phyloP scores from a whole-genome alignment of 371 early-diverging fungal species.

The Conidiobolus coronatus region DNA sequence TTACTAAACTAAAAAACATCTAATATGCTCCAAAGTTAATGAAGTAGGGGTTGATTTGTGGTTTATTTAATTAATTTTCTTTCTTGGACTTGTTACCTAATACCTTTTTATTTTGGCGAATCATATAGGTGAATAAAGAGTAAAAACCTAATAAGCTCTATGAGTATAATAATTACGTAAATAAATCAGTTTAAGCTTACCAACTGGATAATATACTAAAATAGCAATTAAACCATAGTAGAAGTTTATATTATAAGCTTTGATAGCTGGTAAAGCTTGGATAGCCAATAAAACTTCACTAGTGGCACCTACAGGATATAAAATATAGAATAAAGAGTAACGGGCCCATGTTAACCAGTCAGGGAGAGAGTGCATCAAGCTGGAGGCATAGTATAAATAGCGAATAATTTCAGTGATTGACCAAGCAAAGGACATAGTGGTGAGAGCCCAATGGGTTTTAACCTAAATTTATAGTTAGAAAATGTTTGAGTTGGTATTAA shows the following conservation, averaged over 20 bases:
- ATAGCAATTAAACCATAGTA: constrained; percentile 28
- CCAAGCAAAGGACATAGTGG: constrained; percentile 83
- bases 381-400: constrained; percentile 61
- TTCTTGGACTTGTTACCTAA: constrained; percentile 14
- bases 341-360: constrained; percentile 11
- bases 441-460: constrained; percentile 32
- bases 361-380: constrained; percentile 3
- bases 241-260: constrained; percentile 18
- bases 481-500: not conserved
- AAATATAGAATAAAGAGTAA: constrained; percentile 69
- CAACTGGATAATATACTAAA: constrained; percentile 36
- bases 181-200: constrained; percentile 13
- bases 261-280: constrained; percentile 39
- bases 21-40: too few species aligned
- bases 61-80: too few species aligned
- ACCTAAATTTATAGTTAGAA: constrained; percentile 12
- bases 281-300: constrained; percentile 61
- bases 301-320: constrained; percentile 77
- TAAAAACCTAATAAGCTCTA: constrained; percentile 29
- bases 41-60: too few species aligned
- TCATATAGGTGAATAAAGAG: constrained; percentile 76
- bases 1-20: too few species aligned
- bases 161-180: not conserved
- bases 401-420: constrained; percentile 72
- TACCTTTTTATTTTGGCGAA: constrained; percentile 56